Evolutionary conservation across 768 basidiomycete species (phyloP).

Genomic region (Russula abietina): DNA sequence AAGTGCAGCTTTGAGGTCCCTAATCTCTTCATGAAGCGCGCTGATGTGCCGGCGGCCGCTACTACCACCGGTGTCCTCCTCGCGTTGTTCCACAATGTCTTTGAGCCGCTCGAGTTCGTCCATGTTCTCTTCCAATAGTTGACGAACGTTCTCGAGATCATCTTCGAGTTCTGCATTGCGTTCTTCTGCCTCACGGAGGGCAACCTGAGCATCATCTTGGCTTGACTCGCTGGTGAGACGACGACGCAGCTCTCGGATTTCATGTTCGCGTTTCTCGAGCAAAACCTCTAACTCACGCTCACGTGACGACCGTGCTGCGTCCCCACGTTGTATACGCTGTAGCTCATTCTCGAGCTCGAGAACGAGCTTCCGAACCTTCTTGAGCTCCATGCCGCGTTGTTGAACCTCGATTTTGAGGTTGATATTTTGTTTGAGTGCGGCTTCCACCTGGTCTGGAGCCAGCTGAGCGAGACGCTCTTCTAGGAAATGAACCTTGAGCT

Average conservation of each 20-base stretch:
- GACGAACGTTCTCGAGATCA: slow-evolving; percentile 63
- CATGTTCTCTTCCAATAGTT: slow-evolving; percentile 71
- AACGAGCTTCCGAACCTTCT: slow-evolving; percentile 85
- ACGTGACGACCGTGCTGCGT: slow-evolving; percentile 39
- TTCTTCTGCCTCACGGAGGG: slow-evolving; percentile 49
- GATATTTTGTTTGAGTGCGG: slow-evolving; percentile 87
- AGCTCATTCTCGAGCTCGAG: slow-evolving; percentile 78
- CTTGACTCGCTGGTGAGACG: slow-evolving; percentile 34
- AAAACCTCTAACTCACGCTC: slow-evolving; percentile 74
- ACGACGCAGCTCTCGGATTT: slow-evolving; percentile 60
- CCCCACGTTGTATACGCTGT: slow-evolving; percentile 55
- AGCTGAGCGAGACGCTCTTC: slow-evolving; percentile 88
- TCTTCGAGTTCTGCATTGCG: slow-evolving; percentile 67
- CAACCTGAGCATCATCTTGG: slow-evolving; percentile 39
- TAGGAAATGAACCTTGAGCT: slow-evolving; percentile 91
- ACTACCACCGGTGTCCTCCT: slow-evolving; percentile 37
- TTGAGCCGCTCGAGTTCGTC: slow-evolving; percentile 74
- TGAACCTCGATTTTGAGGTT: slow-evolving; percentile 90
- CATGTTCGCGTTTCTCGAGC: slow-evolving; percentile 66
- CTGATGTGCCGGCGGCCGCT: slow-evolving; percentile 44
- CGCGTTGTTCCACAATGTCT: slow-evolving; percentile 53
- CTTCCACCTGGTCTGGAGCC: slow-evolving; percentile 88
- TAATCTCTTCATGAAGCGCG: slow-evolving; percentile 57
- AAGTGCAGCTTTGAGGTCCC: slow-evolving; percentile 50
- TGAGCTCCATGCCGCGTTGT: slow-evolving; percentile 83